Evolutionary conservation across 2,329 filamentous ascomycete species (phyloP), one percentile per base, ranked within the genome.

Genomic region (Fusarium redolens): DNA sequence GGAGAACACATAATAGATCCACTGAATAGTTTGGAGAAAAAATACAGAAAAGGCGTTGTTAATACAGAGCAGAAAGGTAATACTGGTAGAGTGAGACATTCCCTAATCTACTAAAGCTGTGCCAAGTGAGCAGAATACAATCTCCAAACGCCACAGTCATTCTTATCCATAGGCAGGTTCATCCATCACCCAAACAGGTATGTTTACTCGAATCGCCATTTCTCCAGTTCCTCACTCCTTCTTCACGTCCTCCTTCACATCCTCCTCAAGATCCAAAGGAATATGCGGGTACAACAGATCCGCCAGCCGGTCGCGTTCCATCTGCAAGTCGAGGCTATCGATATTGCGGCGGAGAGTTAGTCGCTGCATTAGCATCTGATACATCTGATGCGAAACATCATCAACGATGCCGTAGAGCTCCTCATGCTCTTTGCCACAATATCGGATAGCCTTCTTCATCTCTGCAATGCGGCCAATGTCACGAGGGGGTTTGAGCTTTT

Each of bases 381-480:
- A 20, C 45, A 48, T 48, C 0, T 3, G 13, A 2, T 48, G 9
- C 2, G 18, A 48, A 6, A 48, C 11, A 3, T 30, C 28, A 0
- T 48, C 45, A 0, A 30, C 18, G 4, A 15, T 48, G 4, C 12
- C 28, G 6, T 12, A 30, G 0, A 28, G 30, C 0, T 48, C 18
- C 3, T 48, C 18, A 1, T 15, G 5, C 5, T 31, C 18, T 2
- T 17, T 30, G 0, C 18, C 0, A 2, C 15, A 4, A 3, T 31
- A 6, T 0, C 45, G 28, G 13, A 48, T 31, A 1, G 0, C 5
- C 6, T 8, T 30, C 28, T 44, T 44, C 4, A 25, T 12, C 2
- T 4, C 1, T 3, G 17, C 6, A 5, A 17, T 11, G 7, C 22
- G 22, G 1, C 7, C 41, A 1, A 25, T 7, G 15, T 25, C 22